Conservation (phyloP, 257 asterid species). For the Phtheirospermum japonicum region DNA sequence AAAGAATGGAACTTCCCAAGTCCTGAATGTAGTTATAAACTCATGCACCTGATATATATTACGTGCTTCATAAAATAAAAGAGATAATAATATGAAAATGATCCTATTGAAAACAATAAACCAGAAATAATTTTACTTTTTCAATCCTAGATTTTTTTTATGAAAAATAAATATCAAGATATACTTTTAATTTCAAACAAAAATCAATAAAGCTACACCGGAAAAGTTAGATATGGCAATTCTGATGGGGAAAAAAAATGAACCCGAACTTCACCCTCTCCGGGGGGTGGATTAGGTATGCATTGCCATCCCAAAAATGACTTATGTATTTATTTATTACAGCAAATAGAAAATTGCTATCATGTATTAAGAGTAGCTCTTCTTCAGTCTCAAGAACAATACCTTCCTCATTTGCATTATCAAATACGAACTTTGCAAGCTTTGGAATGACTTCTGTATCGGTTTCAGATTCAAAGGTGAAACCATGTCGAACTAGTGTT, state of each 20-base stretch:
- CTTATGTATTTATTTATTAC: not conserved
- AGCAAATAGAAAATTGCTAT: too few relatives aligned
- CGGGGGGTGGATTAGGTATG: not conserved
- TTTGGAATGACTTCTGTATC: constrained; percentile 99
- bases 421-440: constrained; percentile 92
- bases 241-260: not conserved
- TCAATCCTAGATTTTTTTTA: not conserved
- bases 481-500: constrained; percentile 90
- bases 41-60: not conserved
- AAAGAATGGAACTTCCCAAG: not conserved
- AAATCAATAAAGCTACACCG: not conserved
- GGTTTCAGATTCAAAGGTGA: constrained; percentile 89
- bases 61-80: not conserved
- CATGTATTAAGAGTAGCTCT: not conserved
- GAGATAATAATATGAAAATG: not conserved
- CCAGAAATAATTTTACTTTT: not conserved
- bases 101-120: not conserved
- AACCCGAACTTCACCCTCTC: not conserved
- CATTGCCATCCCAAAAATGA: not conserved
- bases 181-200: not conserved
- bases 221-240: not conserved
- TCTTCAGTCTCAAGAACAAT: constrained; percentile 15
- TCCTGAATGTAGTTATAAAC: not conserved
- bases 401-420: constrained; percentile 93
- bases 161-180: too few relatives aligned